phyloP scores from a whole-genome alignment of 176 grass and related monocot genomes.

The Avena atlantica region DNA sequence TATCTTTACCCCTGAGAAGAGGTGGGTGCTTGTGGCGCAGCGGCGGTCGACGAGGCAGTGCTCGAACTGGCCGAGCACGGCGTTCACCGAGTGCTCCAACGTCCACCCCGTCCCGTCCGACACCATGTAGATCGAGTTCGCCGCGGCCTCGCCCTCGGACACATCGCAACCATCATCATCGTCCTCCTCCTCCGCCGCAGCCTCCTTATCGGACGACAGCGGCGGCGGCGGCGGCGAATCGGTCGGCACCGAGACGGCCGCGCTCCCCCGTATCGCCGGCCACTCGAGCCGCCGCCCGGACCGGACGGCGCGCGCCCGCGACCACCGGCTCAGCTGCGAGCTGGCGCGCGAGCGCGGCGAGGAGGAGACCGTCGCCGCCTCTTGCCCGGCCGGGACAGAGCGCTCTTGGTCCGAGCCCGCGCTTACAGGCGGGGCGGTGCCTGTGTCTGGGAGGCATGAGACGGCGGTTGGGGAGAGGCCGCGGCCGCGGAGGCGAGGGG shows the following conservation, averaged over 20 bases:
- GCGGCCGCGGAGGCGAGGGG: constrained; percentile 27
- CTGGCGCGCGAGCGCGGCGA: constrained; percentile 33
- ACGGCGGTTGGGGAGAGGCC: not conserved
- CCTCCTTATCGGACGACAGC: not conserved
- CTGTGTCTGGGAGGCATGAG: constrained; percentile 34
- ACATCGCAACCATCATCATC: constrained; percentile 34
- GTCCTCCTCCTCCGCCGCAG: not conserved
- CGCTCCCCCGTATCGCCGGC: constrained; percentile 41
- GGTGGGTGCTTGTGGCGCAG: constrained; percentile 82
- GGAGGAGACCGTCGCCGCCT: constrained; percentile 1
- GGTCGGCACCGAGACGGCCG: not conserved
- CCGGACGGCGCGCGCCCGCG: constrained; percentile 66
- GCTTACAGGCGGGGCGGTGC: not conserved
- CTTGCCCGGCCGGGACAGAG: not conserved
- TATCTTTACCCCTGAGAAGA: constrained; percentile 74
- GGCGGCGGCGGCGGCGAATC: constrained; percentile 24
- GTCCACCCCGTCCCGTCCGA: constrained; percentile 98
- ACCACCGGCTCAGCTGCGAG: constrained; percentile 75
- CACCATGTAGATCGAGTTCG: constrained; percentile 97
- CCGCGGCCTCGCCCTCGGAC: constrained; percentile 19
- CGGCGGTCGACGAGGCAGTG: constrained; percentile 71
- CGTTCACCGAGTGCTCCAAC: constrained; percentile 91
- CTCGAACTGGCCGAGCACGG: constrained; percentile 97
- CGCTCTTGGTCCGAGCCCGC: not conserved
- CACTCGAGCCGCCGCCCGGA: constrained; percentile 60